phyloP scores from a whole-genome alignment of 2,329 filamentous ascomycete species.

The Ceratocystis variospora region DNA sequence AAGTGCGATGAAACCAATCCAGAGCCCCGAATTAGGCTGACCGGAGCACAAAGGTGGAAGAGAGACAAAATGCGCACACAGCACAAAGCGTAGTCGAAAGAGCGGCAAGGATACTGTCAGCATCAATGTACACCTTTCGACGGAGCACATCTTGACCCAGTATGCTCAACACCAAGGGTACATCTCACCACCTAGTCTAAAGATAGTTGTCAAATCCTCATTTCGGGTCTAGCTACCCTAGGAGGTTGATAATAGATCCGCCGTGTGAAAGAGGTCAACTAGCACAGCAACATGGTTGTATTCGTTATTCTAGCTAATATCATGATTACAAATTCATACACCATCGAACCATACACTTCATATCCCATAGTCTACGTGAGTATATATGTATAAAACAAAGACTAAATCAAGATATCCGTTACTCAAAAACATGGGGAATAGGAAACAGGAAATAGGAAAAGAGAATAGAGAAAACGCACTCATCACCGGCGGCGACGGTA shows the following conservation, averaged over 20 bases:
- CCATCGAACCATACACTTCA: neutral
- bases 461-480: neutral
- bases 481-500: slow-evolving; percentile 39
- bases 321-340: slow-evolving; percentile 1
- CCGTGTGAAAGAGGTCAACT: neutral
- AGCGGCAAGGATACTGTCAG: no score
- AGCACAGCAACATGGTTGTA: neutral
- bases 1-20: no score
- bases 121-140: no score
- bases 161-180: no score
- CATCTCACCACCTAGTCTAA: no score
- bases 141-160: no score
- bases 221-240: neutral
- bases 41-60: no score
- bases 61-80: no score
- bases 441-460: neutral
- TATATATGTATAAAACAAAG: neutral
- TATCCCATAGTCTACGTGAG: neutral
- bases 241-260: neutral
- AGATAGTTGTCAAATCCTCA: no score
- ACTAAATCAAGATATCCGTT: neutral
- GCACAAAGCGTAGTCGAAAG: no score
- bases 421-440: neutral
- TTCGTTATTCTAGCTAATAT: neutral
- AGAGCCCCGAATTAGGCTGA: no score